Conservation (phyloP, 2,329 filamentous ascomycete genomes). For the Claviceps spartinae region DNA sequence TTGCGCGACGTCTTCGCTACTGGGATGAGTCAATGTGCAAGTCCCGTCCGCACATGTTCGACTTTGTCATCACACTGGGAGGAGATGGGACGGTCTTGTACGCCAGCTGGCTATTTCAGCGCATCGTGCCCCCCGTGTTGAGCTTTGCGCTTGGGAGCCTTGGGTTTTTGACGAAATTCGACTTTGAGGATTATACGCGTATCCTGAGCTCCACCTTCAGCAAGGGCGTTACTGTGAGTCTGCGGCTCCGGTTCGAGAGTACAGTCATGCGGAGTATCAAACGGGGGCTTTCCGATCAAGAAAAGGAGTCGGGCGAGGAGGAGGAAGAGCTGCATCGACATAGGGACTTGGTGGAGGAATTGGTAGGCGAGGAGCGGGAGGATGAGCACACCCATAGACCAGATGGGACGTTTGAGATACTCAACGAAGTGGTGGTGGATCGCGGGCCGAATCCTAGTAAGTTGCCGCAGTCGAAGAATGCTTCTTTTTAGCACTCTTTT, state of each 20-base stretch:
- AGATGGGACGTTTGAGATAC: conserved; percentile 72
- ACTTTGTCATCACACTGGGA: conserved; percentile 83
- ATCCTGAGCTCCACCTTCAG: conserved; percentile 60
- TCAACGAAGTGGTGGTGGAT: conserved; percentile 96
- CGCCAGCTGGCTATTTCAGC: conserved; percentile 92
- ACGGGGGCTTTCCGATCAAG: conserved; percentile 19
- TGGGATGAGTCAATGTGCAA: conserved; percentile 75
- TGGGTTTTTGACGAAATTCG: conserved; percentile 93
- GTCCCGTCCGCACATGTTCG: conserved; percentile 71
- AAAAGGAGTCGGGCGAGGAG: conserved; percentile 19
- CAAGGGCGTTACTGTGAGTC: conserved; percentile 76
- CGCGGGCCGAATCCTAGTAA: conserved; percentile 82
- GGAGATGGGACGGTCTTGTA: conserved; percentile 97
- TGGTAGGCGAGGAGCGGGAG: conserved; percentile 75
- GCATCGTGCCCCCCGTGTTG: conserved; percentile 83
- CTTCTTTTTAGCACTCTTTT: not conserved
- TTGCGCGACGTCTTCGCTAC: conserved; percentile 51
- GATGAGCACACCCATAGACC: conserved; percentile 76
- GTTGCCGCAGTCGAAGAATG: conserved; percentile 13
- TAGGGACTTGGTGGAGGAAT: conserved; percentile 72
- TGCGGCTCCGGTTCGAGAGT: conserved; percentile 81
- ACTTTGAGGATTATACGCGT: conserved; percentile 61
- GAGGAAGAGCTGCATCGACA: conserved; percentile 24
- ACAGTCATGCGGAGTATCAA: conserved; percentile 75
- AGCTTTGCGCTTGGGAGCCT: conserved; percentile 85